phyloP scores from a whole-genome alignment of 768 basidiomycete species.

The Leccinum variicolor region DNA sequence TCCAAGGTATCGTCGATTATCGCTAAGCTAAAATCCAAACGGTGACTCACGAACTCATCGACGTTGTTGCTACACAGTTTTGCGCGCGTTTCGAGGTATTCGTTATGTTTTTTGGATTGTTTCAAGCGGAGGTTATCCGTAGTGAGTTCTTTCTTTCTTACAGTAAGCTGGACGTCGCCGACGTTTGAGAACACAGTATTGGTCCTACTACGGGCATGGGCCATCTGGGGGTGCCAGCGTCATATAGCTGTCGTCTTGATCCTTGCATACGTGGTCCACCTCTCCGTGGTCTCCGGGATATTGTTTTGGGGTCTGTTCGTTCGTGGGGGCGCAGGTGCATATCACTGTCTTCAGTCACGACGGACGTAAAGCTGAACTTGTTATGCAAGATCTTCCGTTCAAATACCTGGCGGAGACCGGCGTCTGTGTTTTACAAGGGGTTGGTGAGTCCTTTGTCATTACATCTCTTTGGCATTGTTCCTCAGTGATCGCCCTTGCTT shows the following conservation, averaged over 20 bases:
- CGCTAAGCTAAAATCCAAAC: not conserved
- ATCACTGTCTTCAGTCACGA: not conserved
- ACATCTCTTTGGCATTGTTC: too few relatives aligned
- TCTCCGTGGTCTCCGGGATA: not conserved
- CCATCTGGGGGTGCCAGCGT: not conserved
- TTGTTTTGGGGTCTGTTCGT: not conserved
- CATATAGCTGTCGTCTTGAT: not conserved
- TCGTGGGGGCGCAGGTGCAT: not conserved
- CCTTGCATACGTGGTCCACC: not conserved
- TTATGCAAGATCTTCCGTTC: too few relatives aligned
- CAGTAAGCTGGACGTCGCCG: not conserved
- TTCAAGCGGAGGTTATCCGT: slow-evolving; percentile 1
- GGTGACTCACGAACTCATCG: too few relatives aligned
- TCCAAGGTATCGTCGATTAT: not conserved
- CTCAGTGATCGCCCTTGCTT: too few relatives aligned
- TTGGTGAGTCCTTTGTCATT: too few relatives aligned
- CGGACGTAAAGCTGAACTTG: not conserved
- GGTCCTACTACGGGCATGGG: not conserved
- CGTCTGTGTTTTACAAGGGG: too few relatives aligned
- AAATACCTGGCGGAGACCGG: too few relatives aligned
- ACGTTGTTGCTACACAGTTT: not conserved
- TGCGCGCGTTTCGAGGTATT: not conserved
- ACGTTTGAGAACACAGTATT: not conserved
- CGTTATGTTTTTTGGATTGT: not conserved
- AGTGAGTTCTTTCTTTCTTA: not conserved